Base-by-base conservation (phyloP, 331 rosid species). In the Acacia pycnantha region DNA sequence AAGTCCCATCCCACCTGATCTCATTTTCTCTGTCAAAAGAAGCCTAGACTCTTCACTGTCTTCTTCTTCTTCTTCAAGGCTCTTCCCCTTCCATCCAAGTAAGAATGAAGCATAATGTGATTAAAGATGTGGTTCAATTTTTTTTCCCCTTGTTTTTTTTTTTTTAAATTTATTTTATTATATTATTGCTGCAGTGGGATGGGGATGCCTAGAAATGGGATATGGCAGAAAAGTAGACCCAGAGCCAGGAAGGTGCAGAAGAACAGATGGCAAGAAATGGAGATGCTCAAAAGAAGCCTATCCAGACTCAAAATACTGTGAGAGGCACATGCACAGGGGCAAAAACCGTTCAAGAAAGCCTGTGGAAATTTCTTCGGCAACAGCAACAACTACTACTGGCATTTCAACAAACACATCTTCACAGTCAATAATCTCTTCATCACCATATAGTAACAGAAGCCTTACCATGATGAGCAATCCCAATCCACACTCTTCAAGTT, bases 291-390 rank as follows among this genome's bases (percentile, higher is more conserved):
- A 96, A 83, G 97, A 96, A 84, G 99, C 98, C 77, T 93, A 93
- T 89, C 98, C 94, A 61, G 98, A 96, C 74, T 96, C 99, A 27
- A 96, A 96, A 84, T 96, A 94, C 95, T 96, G 97, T 81, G 98
- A 95, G 81, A 93, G 88, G 48, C 99, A 95, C 90, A 95, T 95
- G 99, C 99, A 95, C 77, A 88, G 99, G 84, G 99, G 99, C 88
- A 92, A 94, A 85, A 93, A 93, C 89, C 99, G 99, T 95, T 95
- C 99, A 93, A 95, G 98, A 95, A 95, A 93, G 99, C 99, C 94
- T 93, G 99, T 95, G 99, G 99, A 95, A 95, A 88, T 91, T 82
- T 80, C 92, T 68, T 86, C 97, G 31, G 8, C 74, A 43, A 41
- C 74, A 61, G 18, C 68, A 71, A 51, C 74, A 62, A 16, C 69